phyloP scores from a whole-genome alignment of 2,329 filamentous ascomycete species.

The Hypoxylon sp. region DNA sequence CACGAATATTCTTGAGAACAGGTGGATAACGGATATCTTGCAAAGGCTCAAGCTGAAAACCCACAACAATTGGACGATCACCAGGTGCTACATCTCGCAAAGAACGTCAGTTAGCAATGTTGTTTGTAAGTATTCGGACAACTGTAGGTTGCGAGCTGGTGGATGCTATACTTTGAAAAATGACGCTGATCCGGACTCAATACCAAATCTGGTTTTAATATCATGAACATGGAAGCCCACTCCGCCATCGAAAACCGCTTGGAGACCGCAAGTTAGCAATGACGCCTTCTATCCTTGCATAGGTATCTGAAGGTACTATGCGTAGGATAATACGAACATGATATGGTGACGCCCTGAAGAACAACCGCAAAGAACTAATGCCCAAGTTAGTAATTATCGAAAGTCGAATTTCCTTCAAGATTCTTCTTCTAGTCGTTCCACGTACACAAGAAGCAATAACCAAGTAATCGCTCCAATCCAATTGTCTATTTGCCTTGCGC shows the following conservation, averaged over 20 bases:
- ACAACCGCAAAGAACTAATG: slow-evolving; percentile 26
- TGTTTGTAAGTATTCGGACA: too few species aligned
- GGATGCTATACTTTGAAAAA: slow-evolving; percentile 31
- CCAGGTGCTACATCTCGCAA: slow-evolving; percentile 24
- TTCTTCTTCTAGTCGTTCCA: not conserved
- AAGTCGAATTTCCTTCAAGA: not conserved
- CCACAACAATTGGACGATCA: slow-evolving; percentile 46
- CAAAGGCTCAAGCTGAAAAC: slow-evolving; percentile 42
- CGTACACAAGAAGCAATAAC: slow-evolving; percentile 40
- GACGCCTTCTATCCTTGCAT: too few species aligned
- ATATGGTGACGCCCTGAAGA: slow-evolving; percentile 32
- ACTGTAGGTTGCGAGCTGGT: not conserved
- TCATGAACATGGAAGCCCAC: slow-evolving; percentile 37
- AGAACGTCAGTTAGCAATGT: slow-evolving; percentile 7
- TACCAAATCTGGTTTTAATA: slow-evolving; percentile 31
- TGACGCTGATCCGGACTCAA: slow-evolving; percentile 20
- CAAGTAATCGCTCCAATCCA: slow-evolving; percentile 41
- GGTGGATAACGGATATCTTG: slow-evolving; percentile 45
- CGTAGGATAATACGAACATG: slow-evolving; percentile 28
- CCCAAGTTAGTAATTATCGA: slow-evolving; percentile 5
- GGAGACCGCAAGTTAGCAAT: slow-evolving; percentile 14
- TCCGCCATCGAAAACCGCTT: slow-evolving; percentile 38
- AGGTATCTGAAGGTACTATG: not conserved
- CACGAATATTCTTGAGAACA: slow-evolving; percentile 44
- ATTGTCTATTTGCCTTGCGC: slow-evolving; percentile 33